A percentile compares a stretch with the other conserved stretches of the same genome.
phyloP scores from a whole-genome alignment of 2,329 filamentous ascomycete species.

The Penicillium sp. region DNA sequence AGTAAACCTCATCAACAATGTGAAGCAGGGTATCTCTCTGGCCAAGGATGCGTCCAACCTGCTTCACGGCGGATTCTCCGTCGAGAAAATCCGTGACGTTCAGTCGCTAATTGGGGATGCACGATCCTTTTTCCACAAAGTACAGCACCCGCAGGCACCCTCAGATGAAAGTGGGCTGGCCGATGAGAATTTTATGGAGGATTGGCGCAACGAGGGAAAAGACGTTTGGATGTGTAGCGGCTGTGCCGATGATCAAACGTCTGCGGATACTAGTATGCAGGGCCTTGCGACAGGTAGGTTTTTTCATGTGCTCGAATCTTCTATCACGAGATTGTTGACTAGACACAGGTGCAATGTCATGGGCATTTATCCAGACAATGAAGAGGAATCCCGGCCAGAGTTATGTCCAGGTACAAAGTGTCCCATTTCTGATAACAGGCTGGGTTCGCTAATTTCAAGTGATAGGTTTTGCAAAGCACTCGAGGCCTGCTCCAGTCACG shows the following conservation, averaged over 20 bases:
- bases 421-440: not conserved
- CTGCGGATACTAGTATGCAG: slow-evolving; percentile 50
- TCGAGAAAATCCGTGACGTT: too few species aligned
- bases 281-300: slow-evolving; percentile 36
- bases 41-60: too few species aligned
- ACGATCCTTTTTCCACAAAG: not conserved
- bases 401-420: too few species aligned
- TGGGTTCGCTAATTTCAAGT: not conserved
- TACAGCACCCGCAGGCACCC: slow-evolving; percentile 49
- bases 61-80: too few species aligned
- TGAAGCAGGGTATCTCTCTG: slow-evolving; percentile 38
- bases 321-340: too few species aligned
- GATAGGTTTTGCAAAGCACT: slow-evolving; percentile 31
- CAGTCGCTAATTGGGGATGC: too few species aligned
- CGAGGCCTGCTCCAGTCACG: slow-evolving; percentile 23
- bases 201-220: slow-evolving; percentile 49
- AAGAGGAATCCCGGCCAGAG: too few species aligned
- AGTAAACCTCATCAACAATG: slow-evolving; percentile 56
- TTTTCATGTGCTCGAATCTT: not conserved
- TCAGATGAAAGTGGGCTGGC: slow-evolving; percentile 46
- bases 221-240: slow-evolving; percentile 55
- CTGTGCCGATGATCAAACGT: slow-evolving; percentile 54
- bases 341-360: too few species aligned
- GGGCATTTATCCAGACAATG: too few species aligned
- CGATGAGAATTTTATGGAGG: slow-evolving; percentile 46